Conservation (phyloP, 306 rosid species). For the Ormosia semicastrata region DNA sequence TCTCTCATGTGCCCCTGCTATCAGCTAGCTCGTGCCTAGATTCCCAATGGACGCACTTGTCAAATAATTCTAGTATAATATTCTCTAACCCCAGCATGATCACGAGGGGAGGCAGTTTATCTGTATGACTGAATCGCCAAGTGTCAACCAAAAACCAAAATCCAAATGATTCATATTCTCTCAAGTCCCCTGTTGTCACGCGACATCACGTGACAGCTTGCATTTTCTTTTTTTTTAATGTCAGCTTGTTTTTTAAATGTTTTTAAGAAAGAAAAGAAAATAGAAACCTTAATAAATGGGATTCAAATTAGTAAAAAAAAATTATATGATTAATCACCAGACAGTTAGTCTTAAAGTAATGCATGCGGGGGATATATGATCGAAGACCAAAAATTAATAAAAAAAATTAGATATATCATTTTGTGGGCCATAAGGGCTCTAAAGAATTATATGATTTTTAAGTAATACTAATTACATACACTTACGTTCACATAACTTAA, state of each 20-base stretch:
- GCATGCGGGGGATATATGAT: no score
- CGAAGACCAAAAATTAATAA: neutral
- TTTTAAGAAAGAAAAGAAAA: neutral
- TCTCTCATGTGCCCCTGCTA: conserved; percentile 40
- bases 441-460: neutral
- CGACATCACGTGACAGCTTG: conserved; percentile 53
- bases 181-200: conserved; percentile 35
- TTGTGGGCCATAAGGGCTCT: conserved; percentile 11
- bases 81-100: conserved; percentile 23
- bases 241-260: neutral
- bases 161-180: conserved; percentile 26
- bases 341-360: no score
- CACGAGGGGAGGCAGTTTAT: conserved; percentile 56
- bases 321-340: no score
- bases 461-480: no score
- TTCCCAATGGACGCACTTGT: conserved; percentile 43
- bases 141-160: conserved; percentile 21
- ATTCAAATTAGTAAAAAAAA: neutral
- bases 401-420: conserved; percentile 6
- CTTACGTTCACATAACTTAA: no score
- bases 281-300: neutral
- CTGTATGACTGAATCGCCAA: neutral
- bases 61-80: conserved; percentile 41
- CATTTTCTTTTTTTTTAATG: neutral
- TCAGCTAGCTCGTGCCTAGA: conserved; percentile 60